A percentile compares a stretch with the other conserved stretches of the same genome.
Conservation (phyloP, 2,329 filamentous ascomycete species). For the Apiospora phragmitis region DNA sequence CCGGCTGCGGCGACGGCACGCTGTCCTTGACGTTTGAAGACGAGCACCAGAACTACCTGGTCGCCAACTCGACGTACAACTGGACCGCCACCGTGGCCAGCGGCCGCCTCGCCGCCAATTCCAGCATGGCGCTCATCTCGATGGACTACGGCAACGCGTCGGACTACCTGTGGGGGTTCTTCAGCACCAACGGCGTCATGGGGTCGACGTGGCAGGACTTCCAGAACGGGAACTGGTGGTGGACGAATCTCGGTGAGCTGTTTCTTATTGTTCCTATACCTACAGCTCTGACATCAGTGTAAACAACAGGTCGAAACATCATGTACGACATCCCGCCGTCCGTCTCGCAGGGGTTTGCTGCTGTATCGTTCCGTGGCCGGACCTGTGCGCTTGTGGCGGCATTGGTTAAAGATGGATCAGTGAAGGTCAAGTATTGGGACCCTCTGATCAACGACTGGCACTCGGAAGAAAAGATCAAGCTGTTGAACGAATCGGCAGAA, state of each 20-base stretch:
- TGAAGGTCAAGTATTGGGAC: conserved; percentile 12
- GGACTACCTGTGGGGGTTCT: conserved; percentile 15
- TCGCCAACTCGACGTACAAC: conserved; percentile 14
- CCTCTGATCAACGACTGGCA: neutral
- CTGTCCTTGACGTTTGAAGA: conserved; percentile 12
- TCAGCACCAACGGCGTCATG: conserved; percentile 12
- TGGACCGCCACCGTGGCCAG: conserved; percentile 11
- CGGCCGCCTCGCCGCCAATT: conserved; percentile 10
- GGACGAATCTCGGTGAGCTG: conserved; percentile 10
- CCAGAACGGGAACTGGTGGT: conserved; percentile 15
- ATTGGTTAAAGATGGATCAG: neutral
- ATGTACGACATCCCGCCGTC: neutral
- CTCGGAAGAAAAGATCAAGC: neutral
- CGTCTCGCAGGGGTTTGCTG: conserved; percentile 4
- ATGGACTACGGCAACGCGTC: conserved; percentile 4
- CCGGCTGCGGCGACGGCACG: neutral
- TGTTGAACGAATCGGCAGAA: neutral
- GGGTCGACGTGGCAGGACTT: conserved; percentile 15
- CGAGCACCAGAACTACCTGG: conserved; percentile 13
- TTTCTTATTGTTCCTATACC: neutral
- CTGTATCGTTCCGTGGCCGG: conserved; percentile 9
- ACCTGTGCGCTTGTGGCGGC: conserved; percentile 8
- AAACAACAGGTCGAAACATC: conserved; percentile 12
- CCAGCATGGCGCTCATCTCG: conserved; percentile 14
- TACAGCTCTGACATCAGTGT: neutral